phyloP scores from a whole-genome alignment of 73 alveolate genomes.

The Stentor roeselii region DNA sequence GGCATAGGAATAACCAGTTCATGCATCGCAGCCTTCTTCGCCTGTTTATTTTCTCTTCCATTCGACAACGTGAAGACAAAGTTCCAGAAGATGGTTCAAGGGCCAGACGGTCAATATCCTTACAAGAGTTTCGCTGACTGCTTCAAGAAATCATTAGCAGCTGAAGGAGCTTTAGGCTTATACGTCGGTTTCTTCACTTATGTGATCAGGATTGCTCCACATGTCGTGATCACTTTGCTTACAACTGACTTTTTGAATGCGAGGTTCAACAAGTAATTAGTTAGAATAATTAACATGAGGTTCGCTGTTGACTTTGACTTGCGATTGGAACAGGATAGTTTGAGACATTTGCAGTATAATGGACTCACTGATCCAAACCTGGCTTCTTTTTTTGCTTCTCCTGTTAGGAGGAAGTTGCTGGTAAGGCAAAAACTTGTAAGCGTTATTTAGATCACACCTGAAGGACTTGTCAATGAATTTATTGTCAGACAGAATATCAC shows the following conservation, averaged over 20 bases:
- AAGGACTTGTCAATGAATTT: too few relatives aligned
- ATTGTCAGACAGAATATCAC: too few relatives aligned
- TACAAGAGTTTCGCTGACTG: constrained; percentile 66
- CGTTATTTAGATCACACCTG: too few relatives aligned
- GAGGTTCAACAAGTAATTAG: constrained; percentile 29
- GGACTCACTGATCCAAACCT: too few relatives aligned
- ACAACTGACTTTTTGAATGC: constrained; percentile 60
- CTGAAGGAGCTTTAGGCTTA: constrained; percentile 77
- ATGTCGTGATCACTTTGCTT: constrained; percentile 76
- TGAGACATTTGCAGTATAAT: too few relatives aligned
- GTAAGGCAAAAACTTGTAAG: too few relatives aligned
- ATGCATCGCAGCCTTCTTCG: constrained; percentile 77
- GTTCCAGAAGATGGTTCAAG: constrained; percentile 69
- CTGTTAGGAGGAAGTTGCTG: too few relatives aligned
- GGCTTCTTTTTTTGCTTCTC: too few relatives aligned
- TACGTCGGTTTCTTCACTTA: constrained; percentile 95
- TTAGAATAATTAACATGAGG: too few relatives aligned
- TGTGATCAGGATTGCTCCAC: constrained; percentile 93
- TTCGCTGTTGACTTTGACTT: too few relatives aligned
- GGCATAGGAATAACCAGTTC: constrained; percentile 31
- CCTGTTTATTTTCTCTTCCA: constrained; percentile 87
- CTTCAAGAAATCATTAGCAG: constrained; percentile 49
- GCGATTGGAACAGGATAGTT: too few relatives aligned
- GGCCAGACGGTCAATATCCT: constrained; percentile 64
- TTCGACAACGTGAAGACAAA: constrained; percentile 92